Evolutionary conservation across 352 stramenopile species (phyloP).

Genomic region (Poterioochromonas sp.): DNA sequence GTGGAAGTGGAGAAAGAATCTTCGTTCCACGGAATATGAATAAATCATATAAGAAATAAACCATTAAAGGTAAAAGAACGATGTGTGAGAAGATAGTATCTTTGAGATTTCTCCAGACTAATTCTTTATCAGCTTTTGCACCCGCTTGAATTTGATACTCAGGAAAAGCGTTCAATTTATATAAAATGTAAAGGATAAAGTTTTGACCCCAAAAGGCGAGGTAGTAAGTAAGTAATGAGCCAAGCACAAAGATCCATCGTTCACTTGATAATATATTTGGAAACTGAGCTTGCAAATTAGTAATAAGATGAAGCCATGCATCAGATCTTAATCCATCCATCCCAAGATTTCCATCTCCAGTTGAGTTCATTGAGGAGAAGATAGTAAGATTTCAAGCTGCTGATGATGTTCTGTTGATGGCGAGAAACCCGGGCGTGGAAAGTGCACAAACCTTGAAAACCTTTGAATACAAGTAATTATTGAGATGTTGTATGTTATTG

Average conservation of each 20-base stretch:
- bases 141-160: neutral
- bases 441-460: too few relatives aligned
- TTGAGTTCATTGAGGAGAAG: too few relatives aligned
- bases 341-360: too few relatives aligned
- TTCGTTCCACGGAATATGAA: neutral
- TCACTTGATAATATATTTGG: too few relatives aligned
- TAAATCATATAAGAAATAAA: neutral
- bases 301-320: too few relatives aligned
- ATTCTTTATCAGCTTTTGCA: neutral
- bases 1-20: neutral
- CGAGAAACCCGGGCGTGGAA: too few relatives aligned
- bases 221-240: neutral
- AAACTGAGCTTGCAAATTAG: too few relatives aligned
- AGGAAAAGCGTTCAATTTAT: neutral
- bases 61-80: neutral
- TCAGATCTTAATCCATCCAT: too few relatives aligned
- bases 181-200: neutral
- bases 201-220: neutral
- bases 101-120: neutral
- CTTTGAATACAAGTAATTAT: too few relatives aligned
- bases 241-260: neutral
- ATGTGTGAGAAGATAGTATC: neutral
- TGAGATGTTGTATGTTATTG: too few relatives aligned
- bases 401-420: too few relatives aligned
- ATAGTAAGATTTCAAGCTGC: too few relatives aligned